Evolutionary conservation across 2,329 filamentous ascomycete species (phyloP).

Genomic region (Colletotrichum sp.): DNA sequence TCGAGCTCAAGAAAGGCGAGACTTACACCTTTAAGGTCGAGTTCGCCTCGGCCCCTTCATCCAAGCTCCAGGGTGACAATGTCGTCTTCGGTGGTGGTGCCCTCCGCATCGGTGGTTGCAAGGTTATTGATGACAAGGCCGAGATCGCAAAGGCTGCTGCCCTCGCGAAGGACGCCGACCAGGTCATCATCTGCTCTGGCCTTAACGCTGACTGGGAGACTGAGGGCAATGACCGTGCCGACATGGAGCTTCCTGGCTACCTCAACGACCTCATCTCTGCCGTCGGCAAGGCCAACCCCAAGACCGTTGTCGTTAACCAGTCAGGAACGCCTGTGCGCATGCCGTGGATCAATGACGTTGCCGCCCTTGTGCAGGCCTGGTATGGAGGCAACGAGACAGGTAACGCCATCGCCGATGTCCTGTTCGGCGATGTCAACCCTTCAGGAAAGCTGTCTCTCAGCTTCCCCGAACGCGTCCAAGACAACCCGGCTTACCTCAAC

Average conservation of each 20-base stretch:
- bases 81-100: slow-evolving; percentile 63
- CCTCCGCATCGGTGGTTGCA: slow-evolving; percentile 66
- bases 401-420: slow-evolving; percentile 73
- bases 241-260: slow-evolving; percentile 73
- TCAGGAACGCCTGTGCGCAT: slow-evolving; percentile 73
- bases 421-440: slow-evolving; percentile 72
- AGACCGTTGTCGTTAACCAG: slow-evolving; percentile 72
- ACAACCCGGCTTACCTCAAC: slow-evolving; percentile 75
- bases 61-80: slow-evolving; percentile 55
- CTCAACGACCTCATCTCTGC: slow-evolving; percentile 71
- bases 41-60: slow-evolving; percentile 64
- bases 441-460: slow-evolving; percentile 77
- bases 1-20: slow-evolving; percentile 63
- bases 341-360: slow-evolving; percentile 62
- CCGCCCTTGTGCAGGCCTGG: slow-evolving; percentile 74
- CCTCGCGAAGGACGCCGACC: slow-evolving; percentile 72
- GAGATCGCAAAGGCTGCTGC: slow-evolving; percentile 71
- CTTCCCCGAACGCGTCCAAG: slow-evolving; percentile 66
- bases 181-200: slow-evolving; percentile 80
- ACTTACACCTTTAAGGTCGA: slow-evolving; percentile 64
- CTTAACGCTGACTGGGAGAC: slow-evolving; percentile 76
- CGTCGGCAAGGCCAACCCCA: slow-evolving; percentile 68
- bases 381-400: slow-evolving; percentile 79
- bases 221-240: slow-evolving; percentile 74
- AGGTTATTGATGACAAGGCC: slow-evolving; percentile 59